A percentile compares a stretch with the other conserved stretches of the same genome.
Conservation (phyloP, 805 yeast species). For the Wickerhamomyces bisporus region DNA sequence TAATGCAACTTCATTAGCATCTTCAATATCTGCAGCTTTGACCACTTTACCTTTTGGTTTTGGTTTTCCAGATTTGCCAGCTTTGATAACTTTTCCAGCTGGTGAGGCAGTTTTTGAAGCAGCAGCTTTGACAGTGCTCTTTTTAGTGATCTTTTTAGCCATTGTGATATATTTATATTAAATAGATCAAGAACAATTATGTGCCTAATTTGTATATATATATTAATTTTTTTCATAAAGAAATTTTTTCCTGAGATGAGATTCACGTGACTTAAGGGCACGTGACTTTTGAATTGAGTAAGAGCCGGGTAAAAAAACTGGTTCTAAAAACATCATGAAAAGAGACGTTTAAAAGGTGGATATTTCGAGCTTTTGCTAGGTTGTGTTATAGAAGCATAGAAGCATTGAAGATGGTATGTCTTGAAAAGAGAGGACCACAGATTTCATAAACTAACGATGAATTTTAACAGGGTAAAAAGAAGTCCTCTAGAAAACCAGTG, state of each 20-base stretch:
- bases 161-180: conserved; percentile 2
- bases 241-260: conserved; percentile 1
- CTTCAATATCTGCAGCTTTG: conserved; percentile 16
- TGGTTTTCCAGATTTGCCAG: background rate
- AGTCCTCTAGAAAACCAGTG: conserved; percentile 76
- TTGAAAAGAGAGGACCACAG: no score
- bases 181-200: no score
- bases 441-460: conserved; percentile 6
- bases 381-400: no score
- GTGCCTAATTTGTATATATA: background rate
- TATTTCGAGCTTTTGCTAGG: no score
- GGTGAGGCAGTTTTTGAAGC: conserved; percentile 1
- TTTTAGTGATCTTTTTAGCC: conserved; percentile 5
- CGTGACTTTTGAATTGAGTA: no score
- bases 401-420: no score
- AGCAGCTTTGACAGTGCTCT: conserved; percentile 1
- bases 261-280: no score
- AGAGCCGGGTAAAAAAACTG: conserved; percentile 18
- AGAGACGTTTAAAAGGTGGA: no score
- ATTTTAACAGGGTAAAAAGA: conserved; percentile 64
- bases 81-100: conserved; percentile 5
- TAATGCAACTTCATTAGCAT: conserved; percentile 8
- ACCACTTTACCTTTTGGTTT: conserved; percentile 27
- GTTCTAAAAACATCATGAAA: no score
- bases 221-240: background rate